Evolutionary conservation across 2,329 filamentous ascomycete genomes (phyloP), one percentile per base, ranked within the genome.

Genomic region (Aspergillus fumigatus): DNA sequence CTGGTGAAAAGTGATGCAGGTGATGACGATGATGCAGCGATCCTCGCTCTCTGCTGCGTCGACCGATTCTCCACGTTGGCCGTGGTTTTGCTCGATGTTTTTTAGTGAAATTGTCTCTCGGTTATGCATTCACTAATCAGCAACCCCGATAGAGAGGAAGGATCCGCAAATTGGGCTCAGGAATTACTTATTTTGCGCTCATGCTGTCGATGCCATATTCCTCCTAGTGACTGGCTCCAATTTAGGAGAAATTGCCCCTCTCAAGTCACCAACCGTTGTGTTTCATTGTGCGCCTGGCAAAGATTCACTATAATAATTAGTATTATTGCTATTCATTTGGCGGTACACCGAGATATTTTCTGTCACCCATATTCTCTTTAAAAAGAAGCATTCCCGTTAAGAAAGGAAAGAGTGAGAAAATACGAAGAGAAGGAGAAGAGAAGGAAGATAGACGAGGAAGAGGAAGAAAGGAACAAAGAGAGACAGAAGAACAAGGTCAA

Each of bases 111-210:
- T 29, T 51, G 6, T 49, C 56, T 40, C 29, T 53, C 43, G 43
- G 45, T 38, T 26, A 35, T 23, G 19, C 38, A 51, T 40, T 51
- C 43, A 47, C 43, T 47, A 47, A 47, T 47, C 43, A 51, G 17
- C n/a, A 55, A 17, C 26, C 55, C 23, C 23, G n/a, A 50, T 40
- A 48, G 47, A 41, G 32, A 59, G 55, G 47, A 58, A 59, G 61
- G 61, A 60, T 64, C 63, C 63, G 60, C 61, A 59, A 57, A 58
- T 55, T 35, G 17, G 23, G 29, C 57, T 51, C 50, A 54, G 45
- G 43, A 62, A 63, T 62, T 65, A 50, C 63, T 59, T 59, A 59
- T 63, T 65, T 64, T 53, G 60, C 58, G 23, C 54, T 59, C 59
- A 53, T 66, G 62, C 61, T 54, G 59, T 57, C 50, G 57, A 59